These are phyloP conservation scores for Ziziphus jujuba DNA, from an alignment of 306 rosid genomes.

Conservation along the genomic window DNA sequence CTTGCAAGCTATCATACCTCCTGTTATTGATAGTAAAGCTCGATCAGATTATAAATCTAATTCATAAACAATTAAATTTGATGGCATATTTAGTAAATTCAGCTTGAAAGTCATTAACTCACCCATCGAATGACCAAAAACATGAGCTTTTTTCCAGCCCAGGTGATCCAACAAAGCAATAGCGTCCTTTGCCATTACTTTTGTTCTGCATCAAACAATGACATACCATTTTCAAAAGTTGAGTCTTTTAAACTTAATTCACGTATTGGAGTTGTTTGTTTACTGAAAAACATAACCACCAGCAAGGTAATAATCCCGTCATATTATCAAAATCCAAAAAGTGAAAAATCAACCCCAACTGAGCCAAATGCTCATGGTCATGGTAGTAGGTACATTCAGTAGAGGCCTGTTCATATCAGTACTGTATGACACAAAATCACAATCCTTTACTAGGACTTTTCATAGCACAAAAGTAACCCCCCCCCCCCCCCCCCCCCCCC, in stretches of 20 bases:
- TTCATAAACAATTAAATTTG: neutral
- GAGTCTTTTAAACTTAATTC: too few relatives aligned
- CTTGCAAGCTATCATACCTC: conserved; percentile 92
- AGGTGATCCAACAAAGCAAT: conserved; percentile 78
- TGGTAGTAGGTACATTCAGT: neutral
- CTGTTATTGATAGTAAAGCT: conserved; percentile 35
- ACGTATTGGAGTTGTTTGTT: too few relatives aligned
- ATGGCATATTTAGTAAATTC: neutral
- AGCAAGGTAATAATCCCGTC: neutral
- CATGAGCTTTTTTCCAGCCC: conserved; percentile 90
- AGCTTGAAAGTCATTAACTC: conserved; percentile 27
- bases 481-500: too few relatives aligned
- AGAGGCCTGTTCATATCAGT: neutral
- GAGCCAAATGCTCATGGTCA: neutral
- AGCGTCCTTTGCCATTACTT: conserved; percentile 87
- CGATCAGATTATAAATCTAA: neutral
- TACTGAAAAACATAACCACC: neutral
- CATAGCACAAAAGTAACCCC: too few relatives aligned
- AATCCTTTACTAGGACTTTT: too few relatives aligned
- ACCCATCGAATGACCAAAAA: conserved; percentile 99
- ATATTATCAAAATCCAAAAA: neutral
- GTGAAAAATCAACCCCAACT: neutral
- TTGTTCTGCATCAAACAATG: conserved; percentile 67
- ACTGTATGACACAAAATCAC: neutral
- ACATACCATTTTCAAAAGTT: neutral